A percentile compares a stretch with the other conserved stretches of the same genome.
phyloP scores from a whole-genome alignment of 257 asterid genomes.

The Solanum dulcamara region DNA sequence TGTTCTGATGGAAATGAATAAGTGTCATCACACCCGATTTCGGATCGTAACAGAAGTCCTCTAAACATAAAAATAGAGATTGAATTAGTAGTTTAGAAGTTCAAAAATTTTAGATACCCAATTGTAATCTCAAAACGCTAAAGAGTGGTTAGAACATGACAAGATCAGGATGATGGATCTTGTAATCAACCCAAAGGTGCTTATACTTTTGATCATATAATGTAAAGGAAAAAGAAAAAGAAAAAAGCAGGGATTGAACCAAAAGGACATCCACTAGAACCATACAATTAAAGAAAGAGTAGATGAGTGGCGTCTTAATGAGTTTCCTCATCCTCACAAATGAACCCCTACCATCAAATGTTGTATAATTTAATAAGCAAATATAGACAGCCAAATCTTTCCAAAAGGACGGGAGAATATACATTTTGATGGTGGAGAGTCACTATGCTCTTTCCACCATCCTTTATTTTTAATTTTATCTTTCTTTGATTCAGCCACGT shows the following conservation, averaged over 20 bases:
- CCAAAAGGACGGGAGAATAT: constrained; percentile 31
- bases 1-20: too few relatives aligned
- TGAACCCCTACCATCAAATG: constrained; percentile 54
- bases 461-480: background rate
- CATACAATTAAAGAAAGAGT: constrained; percentile 1
- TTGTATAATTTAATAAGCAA: background rate
- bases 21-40: too few relatives aligned
- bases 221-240: background rate
- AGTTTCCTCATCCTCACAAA: constrained; percentile 41
- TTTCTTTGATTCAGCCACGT: constrained; percentile 1
- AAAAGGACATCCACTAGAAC: constrained; percentile 11
- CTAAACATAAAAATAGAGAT: too few relatives aligned
- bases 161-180: background rate
- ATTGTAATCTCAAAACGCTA: too few relatives aligned
- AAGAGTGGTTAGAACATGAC: background rate
- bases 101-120: too few relatives aligned
- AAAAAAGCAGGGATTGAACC: background rate
- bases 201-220: background rate
- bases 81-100: too few relatives aligned
- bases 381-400: constrained; percentile 17
- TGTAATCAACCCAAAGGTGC: background rate
- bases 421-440: constrained; percentile 42
- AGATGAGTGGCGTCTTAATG: constrained; percentile 33
- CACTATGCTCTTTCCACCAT: constrained; percentile 41
- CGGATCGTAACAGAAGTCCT: too few relatives aligned